A percentile compares a stretch with the other conserved stretches of the same genome.
Conservation (phyloP, 495 filamentous ascomycete species). For the Apodospora peruviana region DNA sequence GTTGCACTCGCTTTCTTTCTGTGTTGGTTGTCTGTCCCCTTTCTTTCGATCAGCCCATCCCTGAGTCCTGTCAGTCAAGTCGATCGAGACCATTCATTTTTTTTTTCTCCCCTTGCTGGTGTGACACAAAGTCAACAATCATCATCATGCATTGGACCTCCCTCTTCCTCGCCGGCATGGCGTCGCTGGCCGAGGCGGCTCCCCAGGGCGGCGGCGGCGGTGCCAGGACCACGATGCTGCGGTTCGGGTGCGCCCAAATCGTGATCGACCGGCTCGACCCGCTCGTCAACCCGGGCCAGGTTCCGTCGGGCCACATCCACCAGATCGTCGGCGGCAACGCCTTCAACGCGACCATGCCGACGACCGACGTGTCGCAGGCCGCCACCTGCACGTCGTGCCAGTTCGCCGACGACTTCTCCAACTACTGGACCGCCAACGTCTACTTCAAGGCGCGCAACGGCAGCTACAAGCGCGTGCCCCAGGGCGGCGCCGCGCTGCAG, state of each 20-base stretch:
- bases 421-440: conserved; percentile 40
- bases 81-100: too few relatives aligned
- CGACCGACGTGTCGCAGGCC: conserved; percentile 30
- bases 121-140: neutral
- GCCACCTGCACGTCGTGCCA: conserved; percentile 24
- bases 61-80: too few relatives aligned
- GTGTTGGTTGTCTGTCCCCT: too few relatives aligned
- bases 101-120: neutral
- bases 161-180: neutral
- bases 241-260: conserved; percentile 6
- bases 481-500: conserved; percentile 36
- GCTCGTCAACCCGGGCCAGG: conserved; percentile 8
- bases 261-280: conserved; percentile 8
- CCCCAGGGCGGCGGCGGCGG: neutral
- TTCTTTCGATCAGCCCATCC: too few relatives aligned
- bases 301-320: conserved; percentile 5
- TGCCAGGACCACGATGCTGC: neutral
- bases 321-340: conserved; percentile 45
- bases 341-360: conserved; percentile 41
- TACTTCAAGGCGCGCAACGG: conserved; percentile 45
- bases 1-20: too few relatives aligned
- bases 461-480: conserved; percentile 38
- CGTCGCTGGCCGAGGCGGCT: neutral
- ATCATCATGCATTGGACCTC: neutral
- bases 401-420: conserved; percentile 20